These are phyloP conservation scores for Phyllosticta ampelicida DNA, from an alignment of 2,329 filamentous ascomycete genomes.

Conservation along the genomic window DNA sequence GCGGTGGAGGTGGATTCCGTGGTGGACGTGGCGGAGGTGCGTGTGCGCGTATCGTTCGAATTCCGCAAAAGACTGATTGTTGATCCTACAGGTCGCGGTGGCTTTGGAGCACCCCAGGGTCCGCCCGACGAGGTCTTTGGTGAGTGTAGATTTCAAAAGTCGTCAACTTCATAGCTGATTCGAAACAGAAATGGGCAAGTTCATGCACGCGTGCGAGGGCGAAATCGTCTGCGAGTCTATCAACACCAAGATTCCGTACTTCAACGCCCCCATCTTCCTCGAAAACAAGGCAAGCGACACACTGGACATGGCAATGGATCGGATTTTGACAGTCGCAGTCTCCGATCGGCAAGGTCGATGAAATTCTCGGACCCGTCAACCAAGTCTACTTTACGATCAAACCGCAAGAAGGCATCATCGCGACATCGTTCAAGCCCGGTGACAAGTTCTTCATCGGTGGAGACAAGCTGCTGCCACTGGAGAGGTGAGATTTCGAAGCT, in stretches of 20 bases:
- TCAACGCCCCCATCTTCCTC: conserved; percentile 97
- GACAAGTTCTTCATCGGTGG: conserved; percentile 95
- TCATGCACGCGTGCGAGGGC: conserved; percentile 90
- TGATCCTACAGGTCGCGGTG: conserved; percentile 24
- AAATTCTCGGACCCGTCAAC: conserved; percentile 94
- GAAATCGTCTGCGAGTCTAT: conserved; percentile 95
- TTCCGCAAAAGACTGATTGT: conserved; percentile 5
- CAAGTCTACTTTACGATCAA: conserved; percentile 98
- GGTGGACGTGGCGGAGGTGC: conserved; percentile 41
- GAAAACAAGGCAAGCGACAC: conserved; percentile 71
- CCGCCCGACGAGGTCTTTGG: conserved; percentile 35
- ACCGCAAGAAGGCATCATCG: conserved; percentile 90
- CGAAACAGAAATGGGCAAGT: conserved; percentile 72
- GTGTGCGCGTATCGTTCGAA: background rate
- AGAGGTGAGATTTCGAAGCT: conserved; percentile 45
- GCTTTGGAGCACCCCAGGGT: conserved; percentile 30
- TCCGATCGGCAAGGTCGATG: conserved; percentile 90
- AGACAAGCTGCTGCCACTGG: conserved; percentile 89
- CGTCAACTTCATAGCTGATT: conserved; percentile 12
- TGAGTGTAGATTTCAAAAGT: conserved; percentile 15
- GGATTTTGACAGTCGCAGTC: conserved; percentile 42
- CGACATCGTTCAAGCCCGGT: conserved; percentile 84
- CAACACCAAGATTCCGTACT: conserved; percentile 94
- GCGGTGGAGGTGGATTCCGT: conserved; percentile 42
- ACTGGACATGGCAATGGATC: conserved; percentile 5